Percentiles rank a stretch among this genome's conserved stretches.
phyloP scores from a whole-genome alignment of 2,329 filamentous ascomycete genomes.

The Coleophoma cylindrospora region DNA sequence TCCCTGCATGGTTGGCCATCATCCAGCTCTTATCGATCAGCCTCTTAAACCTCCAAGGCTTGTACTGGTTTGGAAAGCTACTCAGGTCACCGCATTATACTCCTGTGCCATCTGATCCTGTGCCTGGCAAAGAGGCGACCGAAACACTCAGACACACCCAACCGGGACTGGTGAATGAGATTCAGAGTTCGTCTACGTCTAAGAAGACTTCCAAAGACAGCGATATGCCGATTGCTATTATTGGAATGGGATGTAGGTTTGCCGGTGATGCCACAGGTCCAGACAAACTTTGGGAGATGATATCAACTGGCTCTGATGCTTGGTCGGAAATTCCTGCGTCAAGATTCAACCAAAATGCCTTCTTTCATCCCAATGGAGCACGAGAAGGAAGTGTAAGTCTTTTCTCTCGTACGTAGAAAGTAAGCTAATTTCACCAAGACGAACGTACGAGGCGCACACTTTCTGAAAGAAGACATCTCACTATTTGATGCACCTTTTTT shows the following conservation, averaged over 20 bases:
- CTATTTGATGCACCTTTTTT: constrained; percentile 9
- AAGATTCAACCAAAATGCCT: constrained; percentile 1
- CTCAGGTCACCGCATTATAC: background rate
- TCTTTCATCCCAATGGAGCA: background rate
- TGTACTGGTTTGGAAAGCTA: constrained; percentile 7
- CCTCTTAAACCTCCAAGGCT: constrained; percentile 4
- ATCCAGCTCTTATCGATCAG: constrained; percentile 1
- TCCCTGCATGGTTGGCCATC: background rate
- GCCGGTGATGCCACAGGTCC: constrained; percentile 27
- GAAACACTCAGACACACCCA: background rate
- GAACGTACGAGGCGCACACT: constrained; percentile 1
- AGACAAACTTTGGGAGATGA: constrained; percentile 28
- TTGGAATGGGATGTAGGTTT: constrained; percentile 27
- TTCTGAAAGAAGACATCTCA: constrained; percentile 7
- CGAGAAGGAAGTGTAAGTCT: background rate
- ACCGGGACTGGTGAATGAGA: background rate
- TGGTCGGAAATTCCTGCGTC: constrained; percentile 19
- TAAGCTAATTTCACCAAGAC: background rate
- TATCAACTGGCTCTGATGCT: constrained; percentile 25
- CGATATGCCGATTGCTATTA: constrained; percentile 21
- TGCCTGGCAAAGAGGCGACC: background rate
- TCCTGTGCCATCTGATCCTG: background rate
- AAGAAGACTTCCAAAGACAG: background rate
- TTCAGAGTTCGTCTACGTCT: background rate
- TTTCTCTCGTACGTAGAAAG: background rate